Conservation (phyloP, 768 basidiomycete genomes). For the Leucocoprinus sp. region DNA sequence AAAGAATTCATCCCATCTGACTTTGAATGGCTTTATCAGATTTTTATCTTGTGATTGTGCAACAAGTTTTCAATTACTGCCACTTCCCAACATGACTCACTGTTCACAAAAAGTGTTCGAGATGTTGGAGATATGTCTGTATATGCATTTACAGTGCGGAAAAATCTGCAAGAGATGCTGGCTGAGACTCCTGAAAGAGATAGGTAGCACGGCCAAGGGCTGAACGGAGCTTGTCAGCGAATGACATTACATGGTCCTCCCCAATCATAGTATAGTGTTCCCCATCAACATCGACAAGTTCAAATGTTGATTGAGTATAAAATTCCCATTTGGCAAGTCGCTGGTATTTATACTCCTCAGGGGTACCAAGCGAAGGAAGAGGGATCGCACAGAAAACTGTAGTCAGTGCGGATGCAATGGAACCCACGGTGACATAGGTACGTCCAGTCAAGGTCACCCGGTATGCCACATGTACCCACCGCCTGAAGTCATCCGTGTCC, state of each 20-base stretch:
- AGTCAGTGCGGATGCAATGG: not conserved
- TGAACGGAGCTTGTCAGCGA: conserved; percentile 4
- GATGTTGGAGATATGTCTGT: not conserved
- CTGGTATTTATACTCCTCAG: conserved; percentile 1
- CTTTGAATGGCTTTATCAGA: too few species aligned
- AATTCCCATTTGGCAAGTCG: conserved; percentile 1
- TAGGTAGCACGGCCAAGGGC: conserved; percentile 1
- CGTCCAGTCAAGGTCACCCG: not conserved
- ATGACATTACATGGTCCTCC: conserved; percentile 4
- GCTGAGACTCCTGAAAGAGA: not conserved
- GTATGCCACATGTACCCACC: conserved; percentile 5
- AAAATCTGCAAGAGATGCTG: not conserved
- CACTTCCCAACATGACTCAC: too few species aligned
- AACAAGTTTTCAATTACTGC: too few species aligned
- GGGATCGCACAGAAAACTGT: conserved; percentile 6
- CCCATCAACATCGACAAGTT: conserved; percentile 4
- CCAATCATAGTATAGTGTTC: conserved; percentile 6
- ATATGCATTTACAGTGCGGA: not conserved
- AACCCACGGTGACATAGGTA: conserved; percentile 5
- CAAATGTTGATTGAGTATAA: conserved; percentile 1
- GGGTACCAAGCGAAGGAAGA: conserved; percentile 5
- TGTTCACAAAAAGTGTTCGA: too few species aligned
- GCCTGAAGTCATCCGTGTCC: conserved; percentile 3
- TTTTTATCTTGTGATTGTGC: too few species aligned
- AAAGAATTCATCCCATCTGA: too few species aligned